A percentile compares a stretch with the other conserved stretches of the same genome.
These are phyloP conservation scores for Apophysomyces elegans DNA, from an alignment of 371 early-diverging fungal genomes.

Conservation along the genomic window DNA sequence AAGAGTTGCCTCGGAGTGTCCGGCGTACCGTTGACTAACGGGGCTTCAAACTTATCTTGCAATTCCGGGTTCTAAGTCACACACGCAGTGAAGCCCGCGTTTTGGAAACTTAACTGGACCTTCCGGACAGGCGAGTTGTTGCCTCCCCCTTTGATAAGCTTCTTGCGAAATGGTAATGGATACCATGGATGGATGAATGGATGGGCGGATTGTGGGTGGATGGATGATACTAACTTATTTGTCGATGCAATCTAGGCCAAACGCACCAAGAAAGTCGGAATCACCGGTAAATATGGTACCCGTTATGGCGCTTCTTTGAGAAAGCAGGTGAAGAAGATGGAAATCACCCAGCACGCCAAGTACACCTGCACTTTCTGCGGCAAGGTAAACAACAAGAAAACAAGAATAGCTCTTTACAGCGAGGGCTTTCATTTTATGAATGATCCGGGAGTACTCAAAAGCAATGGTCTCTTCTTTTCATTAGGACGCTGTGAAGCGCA, in stretches of 20 bases:
- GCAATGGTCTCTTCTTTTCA: constrained; percentile 12
- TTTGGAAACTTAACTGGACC: not conserved
- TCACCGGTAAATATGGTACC: constrained; percentile 99
- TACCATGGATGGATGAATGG: not conserved
- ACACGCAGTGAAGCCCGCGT: not conserved
- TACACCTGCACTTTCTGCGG: constrained; percentile 99
- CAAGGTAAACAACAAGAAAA: constrained; percentile 59
- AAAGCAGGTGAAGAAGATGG: constrained; percentile 99
- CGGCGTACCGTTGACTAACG: too few relatives aligned
- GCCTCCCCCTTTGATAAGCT: constrained; percentile 8
- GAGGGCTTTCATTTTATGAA: not conserved
- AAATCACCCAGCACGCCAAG: constrained; percentile 99
- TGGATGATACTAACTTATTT: constrained; percentile 7
- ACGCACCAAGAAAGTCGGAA: constrained; percentile 99
- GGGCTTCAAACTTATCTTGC: not conserved
- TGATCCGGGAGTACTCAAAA: not conserved
- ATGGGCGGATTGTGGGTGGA: not conserved
- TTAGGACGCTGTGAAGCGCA: constrained; percentile 94
- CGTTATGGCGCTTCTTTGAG: constrained; percentile 99
- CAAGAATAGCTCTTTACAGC: not conserved
- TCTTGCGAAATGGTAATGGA: constrained; percentile 6
- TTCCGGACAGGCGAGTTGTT: not conserved
- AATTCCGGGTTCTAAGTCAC: not conserved
- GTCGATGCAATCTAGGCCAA: constrained; percentile 56
- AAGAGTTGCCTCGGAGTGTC: too few relatives aligned